Base-by-base conservation (phyloP, 2,329 filamentous ascomycete species). In the Exophiala lecanii-corni region DNA sequence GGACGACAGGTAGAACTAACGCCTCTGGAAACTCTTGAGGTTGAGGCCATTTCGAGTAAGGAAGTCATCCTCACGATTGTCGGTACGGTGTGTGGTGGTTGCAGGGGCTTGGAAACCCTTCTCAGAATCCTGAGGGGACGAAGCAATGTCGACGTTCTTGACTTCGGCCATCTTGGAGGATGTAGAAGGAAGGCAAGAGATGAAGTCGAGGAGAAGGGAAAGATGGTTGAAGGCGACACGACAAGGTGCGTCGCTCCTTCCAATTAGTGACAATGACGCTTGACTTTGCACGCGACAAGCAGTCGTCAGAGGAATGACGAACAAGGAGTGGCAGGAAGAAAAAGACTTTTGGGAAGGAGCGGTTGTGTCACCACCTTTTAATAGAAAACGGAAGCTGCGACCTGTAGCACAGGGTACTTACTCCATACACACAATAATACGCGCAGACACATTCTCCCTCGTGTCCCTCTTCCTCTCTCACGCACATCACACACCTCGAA, bases 21-120 rank as follows among this genome's bases (percentile, higher is more conserved):
- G 49, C 23, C 51, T 42, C 43, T 53, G 42, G 52, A 58, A 58
- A 38, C 52, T 55, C 17, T 41, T 45, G 25, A 51, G 31, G 25
- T 45, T 57, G 39, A 58, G 34, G 21, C 56, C 56, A 54, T 52
- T 53, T 26, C 56, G 54, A 26, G 56, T 58, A 43, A 41, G 39
- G 42, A 58, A 52, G 40, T 57, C 55, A n/a, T 9, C 30, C 20
- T 53, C 50, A 13, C 50, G 50, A 18, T 39, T 36, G 41, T 36
- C 28, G 30, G 30, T 10, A 3, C 16, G 13, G 31, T 21, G 33
- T 12, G 33, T 9, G 3, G 21, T 15, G 19, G 9, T 30, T 15
- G 5, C 33, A 4, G 33, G 13, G 23, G 23, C 7, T 26, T 26
- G 43, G 55, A 49, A 15, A 49, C 13, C 36, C 26, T 44, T 44